phyloP scores from a whole-genome alignment of 2,329 filamentous ascomycete genomes.

The Huntiella savannae region DNA sequence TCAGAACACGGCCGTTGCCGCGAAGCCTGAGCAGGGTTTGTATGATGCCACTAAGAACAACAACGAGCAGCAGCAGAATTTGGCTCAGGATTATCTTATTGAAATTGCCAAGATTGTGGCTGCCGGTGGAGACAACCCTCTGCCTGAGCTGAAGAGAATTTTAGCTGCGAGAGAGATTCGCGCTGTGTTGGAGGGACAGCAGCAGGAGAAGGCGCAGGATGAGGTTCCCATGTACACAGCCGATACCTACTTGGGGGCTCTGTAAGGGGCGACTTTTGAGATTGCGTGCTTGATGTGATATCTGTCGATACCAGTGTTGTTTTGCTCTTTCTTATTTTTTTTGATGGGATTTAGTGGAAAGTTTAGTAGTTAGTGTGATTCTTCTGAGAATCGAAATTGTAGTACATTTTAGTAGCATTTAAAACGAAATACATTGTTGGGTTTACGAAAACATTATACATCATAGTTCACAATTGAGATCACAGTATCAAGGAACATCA shows the following conservation, averaged over 20 bases:
- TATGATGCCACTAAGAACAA: not conserved
- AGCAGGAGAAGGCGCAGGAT: slow-evolving; percentile 11
- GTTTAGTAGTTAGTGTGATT: too few species aligned
- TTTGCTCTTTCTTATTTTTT: not conserved
- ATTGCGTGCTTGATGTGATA: not conserved
- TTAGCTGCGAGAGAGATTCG: slow-evolving; percentile 24
- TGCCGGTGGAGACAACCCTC: slow-evolving; percentile 47
- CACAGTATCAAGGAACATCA: too few species aligned
- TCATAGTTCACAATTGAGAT: too few species aligned
- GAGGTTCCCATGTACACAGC: slow-evolving; percentile 5
- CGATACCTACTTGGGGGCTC: not conserved
- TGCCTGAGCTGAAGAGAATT: slow-evolving; percentile 49
- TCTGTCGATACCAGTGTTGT: not conserved
- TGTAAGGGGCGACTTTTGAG: not conserved
- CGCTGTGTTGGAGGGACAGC: not conserved
- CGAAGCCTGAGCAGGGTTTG: slow-evolving; percentile 4
- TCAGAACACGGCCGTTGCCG: slow-evolving; percentile 28
- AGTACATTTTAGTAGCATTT: too few species aligned
- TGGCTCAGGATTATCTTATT: slow-evolving; percentile 33
- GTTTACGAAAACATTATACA: too few species aligned
- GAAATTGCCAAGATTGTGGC: slow-evolving; percentile 34
- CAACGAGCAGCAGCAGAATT: slow-evolving; percentile 20
- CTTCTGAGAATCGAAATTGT: too few species aligned
- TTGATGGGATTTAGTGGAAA: not conserved
- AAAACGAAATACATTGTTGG: too few species aligned